Conservation (phyloP, 2,329 filamentous ascomycete genomes). For the Aspergillus texensis region DNA sequence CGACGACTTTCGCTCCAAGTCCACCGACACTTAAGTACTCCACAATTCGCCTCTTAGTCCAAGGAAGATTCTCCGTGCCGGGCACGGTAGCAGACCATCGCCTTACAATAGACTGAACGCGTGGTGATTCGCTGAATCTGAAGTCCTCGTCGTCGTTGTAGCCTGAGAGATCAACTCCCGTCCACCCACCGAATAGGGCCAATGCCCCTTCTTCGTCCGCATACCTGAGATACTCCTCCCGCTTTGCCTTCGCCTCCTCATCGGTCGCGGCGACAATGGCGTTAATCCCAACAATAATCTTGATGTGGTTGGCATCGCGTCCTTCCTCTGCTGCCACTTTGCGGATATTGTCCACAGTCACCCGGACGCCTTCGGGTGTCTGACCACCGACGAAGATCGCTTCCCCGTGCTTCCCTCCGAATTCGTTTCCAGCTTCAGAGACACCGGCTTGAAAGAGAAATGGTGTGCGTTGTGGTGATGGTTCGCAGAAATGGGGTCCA, state of each 20-base stretch:
- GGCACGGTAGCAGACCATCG: background rate
- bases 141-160: background rate
- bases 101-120: background rate
- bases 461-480: constrained; percentile 25
- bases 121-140: constrained; percentile 30
- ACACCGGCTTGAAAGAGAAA: constrained; percentile 50
- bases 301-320: constrained; percentile 37
- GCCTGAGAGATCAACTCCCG: constrained; percentile 30
- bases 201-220: constrained; percentile 44
- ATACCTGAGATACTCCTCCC: constrained; percentile 40
- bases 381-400: constrained; percentile 48
- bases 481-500: constrained; percentile 42
- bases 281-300: constrained; percentile 43
- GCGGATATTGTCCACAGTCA: constrained; percentile 42
- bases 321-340: constrained; percentile 36
- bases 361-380: constrained; percentile 36
- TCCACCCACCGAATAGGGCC: constrained; percentile 46
- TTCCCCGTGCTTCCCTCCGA: constrained; percentile 44
- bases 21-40: constrained; percentile 24
- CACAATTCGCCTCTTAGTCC: constrained; percentile 29
- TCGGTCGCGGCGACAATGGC: constrained; percentile 44
- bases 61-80: constrained; percentile 21
- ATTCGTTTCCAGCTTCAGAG: constrained; percentile 43
- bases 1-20: constrained; percentile 1
- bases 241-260: constrained; percentile 42